A percentile compares a stretch with the other conserved stretches of the same genome.
Evolutionary conservation across 2,329 filamentous ascomycete species (phyloP).

Genomic region (Nemania serpens): DNA sequence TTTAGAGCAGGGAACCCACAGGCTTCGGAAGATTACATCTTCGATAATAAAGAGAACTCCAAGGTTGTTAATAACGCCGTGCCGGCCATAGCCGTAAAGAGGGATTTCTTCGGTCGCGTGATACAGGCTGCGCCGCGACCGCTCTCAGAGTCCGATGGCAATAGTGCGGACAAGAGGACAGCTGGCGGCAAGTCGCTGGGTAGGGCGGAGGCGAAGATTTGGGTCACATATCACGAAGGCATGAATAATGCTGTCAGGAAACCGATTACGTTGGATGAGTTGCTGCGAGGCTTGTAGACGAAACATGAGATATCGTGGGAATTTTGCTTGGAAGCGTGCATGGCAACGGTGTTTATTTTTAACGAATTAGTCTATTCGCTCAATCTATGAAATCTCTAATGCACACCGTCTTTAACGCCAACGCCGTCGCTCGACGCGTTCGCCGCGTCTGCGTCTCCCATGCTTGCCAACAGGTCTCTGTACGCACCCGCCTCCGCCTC

Average conservation of each 20-base stretch:
- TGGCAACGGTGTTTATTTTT: slow-evolving; percentile 25
- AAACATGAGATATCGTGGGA: neutral
- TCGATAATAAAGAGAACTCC: slow-evolving; percentile 49
- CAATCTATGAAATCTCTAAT: slow-evolving; percentile 16
- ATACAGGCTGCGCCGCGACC: slow-evolving; percentile 42
- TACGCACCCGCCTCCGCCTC: slow-evolving; percentile 73
- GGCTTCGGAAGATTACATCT: slow-evolving; percentile 31
- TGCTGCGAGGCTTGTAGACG: slow-evolving; percentile 62
- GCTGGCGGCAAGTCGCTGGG: slow-evolving; percentile 36
- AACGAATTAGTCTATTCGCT: slow-evolving; percentile 5
- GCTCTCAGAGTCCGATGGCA: slow-evolving; percentile 46
- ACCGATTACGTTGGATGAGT: slow-evolving; percentile 70
- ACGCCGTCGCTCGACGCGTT: neutral
- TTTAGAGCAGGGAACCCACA: slow-evolving; percentile 57
- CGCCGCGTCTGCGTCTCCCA: slow-evolving; percentile 46
- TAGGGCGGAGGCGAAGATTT: slow-evolving; percentile 61
- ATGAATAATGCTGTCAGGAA: slow-evolving; percentile 80
- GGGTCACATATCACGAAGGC: slow-evolving; percentile 78
- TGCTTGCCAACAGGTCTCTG: slow-evolving; percentile 51
- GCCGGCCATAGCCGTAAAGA: slow-evolving; percentile 45
- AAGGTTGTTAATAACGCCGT: slow-evolving; percentile 28
- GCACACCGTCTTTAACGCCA: slow-evolving; percentile 3
- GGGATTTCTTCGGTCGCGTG: slow-evolving; percentile 47
- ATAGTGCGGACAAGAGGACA: slow-evolving; percentile 35
- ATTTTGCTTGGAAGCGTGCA: slow-evolving; percentile 21